These are phyloP conservation scores for Pyrenopolyporus hunteri DNA, from an alignment of 495 filamentous ascomycete genomes.

Conservation along the genomic window DNA sequence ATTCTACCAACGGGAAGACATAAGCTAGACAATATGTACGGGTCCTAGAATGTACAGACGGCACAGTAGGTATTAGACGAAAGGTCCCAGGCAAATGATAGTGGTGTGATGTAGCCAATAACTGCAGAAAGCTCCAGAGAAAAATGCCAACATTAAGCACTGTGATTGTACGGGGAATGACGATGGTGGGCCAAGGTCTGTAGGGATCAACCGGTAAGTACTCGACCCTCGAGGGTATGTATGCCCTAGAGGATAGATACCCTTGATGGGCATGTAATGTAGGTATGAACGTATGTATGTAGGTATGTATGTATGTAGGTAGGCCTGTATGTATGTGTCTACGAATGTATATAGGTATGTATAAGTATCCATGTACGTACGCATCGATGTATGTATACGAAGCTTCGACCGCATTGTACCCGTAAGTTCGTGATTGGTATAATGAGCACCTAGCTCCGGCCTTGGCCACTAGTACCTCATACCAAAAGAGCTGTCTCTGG, in stretches of 20 bases:
- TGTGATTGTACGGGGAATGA: slow-evolving; percentile 39
- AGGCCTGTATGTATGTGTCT: too few species aligned
- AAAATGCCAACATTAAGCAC: slow-evolving; percentile 38
- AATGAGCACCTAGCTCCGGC: slow-evolving; percentile 26
- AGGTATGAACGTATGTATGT: too few species aligned
- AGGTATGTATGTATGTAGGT: too few species aligned
- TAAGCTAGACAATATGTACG: slow-evolving; percentile 37
- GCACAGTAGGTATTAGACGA: slow-evolving; percentile 36
- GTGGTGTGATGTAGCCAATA: slow-evolving; percentile 37
- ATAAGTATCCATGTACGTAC: too few species aligned
- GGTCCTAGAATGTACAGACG: slow-evolving; percentile 25
- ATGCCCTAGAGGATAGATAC: slow-evolving; percentile 30
- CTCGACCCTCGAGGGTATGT: slow-evolving; percentile 38
- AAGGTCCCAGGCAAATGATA: slow-evolving; percentile 31
- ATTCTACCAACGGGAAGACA: slow-evolving; percentile 35
- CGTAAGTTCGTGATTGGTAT: slow-evolving; percentile 35
- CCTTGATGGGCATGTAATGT: too few species aligned
- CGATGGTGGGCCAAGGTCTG: slow-evolving; percentile 37
- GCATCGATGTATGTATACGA: slow-evolving; percentile 40
- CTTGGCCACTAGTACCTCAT: slow-evolving; percentile 36
- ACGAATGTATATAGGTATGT: too few species aligned
- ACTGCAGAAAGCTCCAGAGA: slow-evolving; percentile 33
- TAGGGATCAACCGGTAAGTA: slow-evolving; percentile 39
- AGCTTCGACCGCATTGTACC: slow-evolving; percentile 34
- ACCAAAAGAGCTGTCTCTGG: slow-evolving; percentile 27